Evolutionary conservation across 352 stramenopile species (phyloP), one percentile per base, ranked within the genome.

Genomic region (Phytophthora sojae): DNA sequence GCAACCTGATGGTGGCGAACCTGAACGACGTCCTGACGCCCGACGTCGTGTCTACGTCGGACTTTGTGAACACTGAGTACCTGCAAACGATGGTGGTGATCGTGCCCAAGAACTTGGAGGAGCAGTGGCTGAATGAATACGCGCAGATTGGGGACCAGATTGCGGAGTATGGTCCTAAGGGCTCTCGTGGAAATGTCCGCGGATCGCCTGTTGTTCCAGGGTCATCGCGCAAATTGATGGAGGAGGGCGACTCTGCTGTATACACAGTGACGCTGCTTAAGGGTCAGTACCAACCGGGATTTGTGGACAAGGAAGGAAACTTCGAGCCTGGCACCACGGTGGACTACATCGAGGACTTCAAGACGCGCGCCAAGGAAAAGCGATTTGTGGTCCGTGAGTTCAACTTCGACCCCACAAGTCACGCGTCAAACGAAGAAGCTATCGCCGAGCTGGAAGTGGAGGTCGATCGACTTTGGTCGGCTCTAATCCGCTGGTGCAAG

Each of bases 11-110:
- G 78, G 89, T 94, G 35, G 93, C 93, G 26, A 98, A 99, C 68
- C 82, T 99, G 64, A 97, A 94, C 61, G 96, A 99, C 73, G 83
- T 99, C 25, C 77, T 99, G 67, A 97, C 92, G 9, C 90, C 93
- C 12, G 88, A 96, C 35, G 73, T 97, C 32, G 88, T 99, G 47
- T 96, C 95, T 17, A 80, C 83, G 14, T 91, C 83, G 17, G 88
- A 96, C 66, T 96, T 99, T 69, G 74, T 99, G 67, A 98, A 99
- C 83, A 98, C 95, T 9, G 97, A 99, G 69, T 99, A 99, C 81
- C 77, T 99, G 32, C 95, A 98, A 73, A 99, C 97, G 6, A 77
- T 99, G 29, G 96, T 99, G 61, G 92, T 99, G 23, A 94, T 97
- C 37, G 89, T 99, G 21, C 83, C 86, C 11, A 99, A 99, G 69